Evolutionary conservation across 345 rosid genomes (phyloP), one percentile per base, ranked within the genome.

Genomic region (Xanthoceras sorbifolium): DNA sequence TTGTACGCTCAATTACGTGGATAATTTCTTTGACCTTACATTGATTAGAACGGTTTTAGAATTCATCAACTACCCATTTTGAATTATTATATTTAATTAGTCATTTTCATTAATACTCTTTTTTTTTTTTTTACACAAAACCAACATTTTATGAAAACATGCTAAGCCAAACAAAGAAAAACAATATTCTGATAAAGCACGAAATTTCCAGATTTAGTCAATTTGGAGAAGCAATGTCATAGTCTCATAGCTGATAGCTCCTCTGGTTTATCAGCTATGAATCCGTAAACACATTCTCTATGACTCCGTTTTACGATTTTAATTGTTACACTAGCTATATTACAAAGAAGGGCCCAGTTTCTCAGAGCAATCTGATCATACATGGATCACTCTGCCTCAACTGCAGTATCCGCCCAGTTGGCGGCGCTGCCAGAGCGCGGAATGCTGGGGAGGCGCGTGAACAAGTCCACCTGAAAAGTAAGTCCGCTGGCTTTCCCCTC

Each of bases 371-470:
- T 54, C 50, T 34, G 50, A 22, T 15, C 29, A 36, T 17, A 10
- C 26, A 1, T 32, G 62, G 62, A 57, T 72, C 42, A 62, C 20
- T 82, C 79, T 36, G 78, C 78, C 34, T 81, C 72, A 65, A 59
- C 28, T 0, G 59, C 9, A 18, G 67, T 54, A 38, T 70, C 79
- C 6, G 84, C 78, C 91, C 91, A 88, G 64, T 88, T 86, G 3
- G 87, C 73, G 5, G 73, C 89, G 34, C 91, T 88, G 15, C 85
- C 89, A 0, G 84, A 77, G 8, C 89, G 87, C 0, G 88, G 86
- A 17, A 88, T 29, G 77, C 89, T 88, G 23, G 67, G 86, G 71
- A 88, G 78, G 69, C 91, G 79, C 0, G 84, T 67, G 34, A 73
- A 69, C 64, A 74, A 28, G 65, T 86, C 91, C 7, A 88, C 89